Evolutionary conservation across 2,329 filamentous ascomycete genomes (phyloP).

Genomic region (Colletotrichum abscissum): DNA sequence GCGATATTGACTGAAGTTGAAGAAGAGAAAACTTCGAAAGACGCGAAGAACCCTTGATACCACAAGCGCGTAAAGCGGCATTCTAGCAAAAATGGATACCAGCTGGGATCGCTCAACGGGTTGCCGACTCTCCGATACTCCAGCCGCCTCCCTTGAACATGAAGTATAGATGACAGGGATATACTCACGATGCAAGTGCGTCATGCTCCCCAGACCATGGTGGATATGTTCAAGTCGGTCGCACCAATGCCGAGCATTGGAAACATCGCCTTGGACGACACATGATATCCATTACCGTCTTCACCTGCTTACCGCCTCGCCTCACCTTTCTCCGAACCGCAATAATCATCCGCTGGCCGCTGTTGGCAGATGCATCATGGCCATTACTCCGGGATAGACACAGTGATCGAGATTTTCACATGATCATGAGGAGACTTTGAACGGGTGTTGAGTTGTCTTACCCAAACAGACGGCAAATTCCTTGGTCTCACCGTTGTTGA

Average conservation of each 20-base stretch:
- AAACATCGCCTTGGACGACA: not conserved
- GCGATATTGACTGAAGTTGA: not conserved
- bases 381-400: not conserved
- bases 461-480: not conserved
- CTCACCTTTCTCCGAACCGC: not conserved
- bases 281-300: not conserved
- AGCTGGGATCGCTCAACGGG: constrained; percentile 2
- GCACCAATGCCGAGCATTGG: constrained; percentile 19
- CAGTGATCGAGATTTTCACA: not conserved
- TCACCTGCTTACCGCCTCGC: constrained; percentile 25
- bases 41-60: not conserved
- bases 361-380: constrained; percentile 6
- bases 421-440: not conserved
- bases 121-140: constrained; percentile 21
- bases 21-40: not conserved
- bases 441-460: not conserved
- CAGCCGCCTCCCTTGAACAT: constrained; percentile 14
- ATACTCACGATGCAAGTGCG: constrained; percentile 21
- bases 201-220: constrained; percentile 29
- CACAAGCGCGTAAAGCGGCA: constrained; percentile 22
- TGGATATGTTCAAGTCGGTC: constrained; percentile 8
- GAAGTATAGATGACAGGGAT: constrained; percentile 15
- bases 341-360: not conserved
- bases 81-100: not conserved
- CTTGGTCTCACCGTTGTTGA: constrained; percentile 8